Evolutionary conservation across 352 stramenopile species (phyloP).

Genomic region (Lagenidium sp.): DNA sequence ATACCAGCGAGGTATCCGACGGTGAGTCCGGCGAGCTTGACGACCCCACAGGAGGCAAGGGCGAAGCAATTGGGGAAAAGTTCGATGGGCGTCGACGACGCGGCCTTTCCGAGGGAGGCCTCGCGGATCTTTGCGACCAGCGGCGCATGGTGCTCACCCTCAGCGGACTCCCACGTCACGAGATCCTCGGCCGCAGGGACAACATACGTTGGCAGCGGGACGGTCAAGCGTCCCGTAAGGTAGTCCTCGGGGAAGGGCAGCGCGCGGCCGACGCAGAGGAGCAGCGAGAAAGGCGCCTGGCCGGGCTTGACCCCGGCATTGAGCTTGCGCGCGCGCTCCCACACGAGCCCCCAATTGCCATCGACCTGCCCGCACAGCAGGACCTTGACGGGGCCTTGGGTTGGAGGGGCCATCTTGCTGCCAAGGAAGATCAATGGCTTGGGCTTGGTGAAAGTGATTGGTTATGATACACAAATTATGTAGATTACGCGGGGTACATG

Average conservation of each 20-base stretch:
- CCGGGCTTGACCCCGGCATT: constrained; percentile 46
- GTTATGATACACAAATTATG: no score
- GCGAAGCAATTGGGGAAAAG: constrained; percentile 40
- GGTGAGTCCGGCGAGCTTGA: constrained; percentile 14
- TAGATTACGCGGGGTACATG: no score
- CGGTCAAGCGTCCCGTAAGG: constrained; percentile 18
- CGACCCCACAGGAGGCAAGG: constrained; percentile 32
- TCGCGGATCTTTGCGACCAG: constrained; percentile 31
- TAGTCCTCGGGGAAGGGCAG: constrained; percentile 47
- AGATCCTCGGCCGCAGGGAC: constrained; percentile 24
- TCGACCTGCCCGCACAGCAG: constrained; percentile 63
- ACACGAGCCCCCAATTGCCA: constrained; percentile 50
- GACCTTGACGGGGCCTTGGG: no score
- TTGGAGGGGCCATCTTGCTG: no score
- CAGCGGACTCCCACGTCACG: constrained; percentile 14
- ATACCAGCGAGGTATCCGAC: constrained; percentile 17
- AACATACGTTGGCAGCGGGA: constrained; percentile 58
- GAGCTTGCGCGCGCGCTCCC: constrained; percentile 63
- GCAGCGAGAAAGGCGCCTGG: constrained; percentile 41
- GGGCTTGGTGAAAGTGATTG: background rate
- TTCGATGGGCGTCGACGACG: constrained; percentile 22
- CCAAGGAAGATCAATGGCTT: background rate
- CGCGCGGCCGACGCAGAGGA: constrained; percentile 49
- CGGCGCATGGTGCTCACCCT: constrained; percentile 16
- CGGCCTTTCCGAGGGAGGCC: background rate